phyloP scores from a whole-genome alignment of 805 yeast genomes.

The Hanseniaspora thailandica region DNA sequence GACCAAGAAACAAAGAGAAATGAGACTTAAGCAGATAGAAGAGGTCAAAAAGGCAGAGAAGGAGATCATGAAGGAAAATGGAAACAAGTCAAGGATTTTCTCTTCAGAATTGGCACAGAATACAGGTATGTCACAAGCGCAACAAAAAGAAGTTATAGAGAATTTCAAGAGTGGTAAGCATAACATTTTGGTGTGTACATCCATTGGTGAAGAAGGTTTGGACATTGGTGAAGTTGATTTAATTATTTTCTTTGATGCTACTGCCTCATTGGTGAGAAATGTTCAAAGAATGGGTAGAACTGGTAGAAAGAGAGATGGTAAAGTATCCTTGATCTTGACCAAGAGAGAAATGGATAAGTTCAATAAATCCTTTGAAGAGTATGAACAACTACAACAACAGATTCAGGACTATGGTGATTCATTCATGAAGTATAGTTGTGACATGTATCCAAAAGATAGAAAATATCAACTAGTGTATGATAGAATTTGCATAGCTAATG shows the following conservation, averaged over 20 bases:
- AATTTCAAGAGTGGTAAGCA: constrained; percentile 60
- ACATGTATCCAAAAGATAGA: constrained; percentile 50
- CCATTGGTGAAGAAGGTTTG: constrained; percentile 96
- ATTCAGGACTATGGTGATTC: constrained; percentile 37
- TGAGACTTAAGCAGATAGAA: constrained; percentile 24
- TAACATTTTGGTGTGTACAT: constrained; percentile 85
- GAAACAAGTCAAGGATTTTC: constrained; percentile 30
- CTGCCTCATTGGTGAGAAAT: constrained; percentile 84
- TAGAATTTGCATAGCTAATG: constrained; percentile 57
- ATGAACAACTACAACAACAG: constrained; percentile 61
- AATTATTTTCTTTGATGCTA: constrained; percentile 84
- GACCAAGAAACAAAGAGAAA: constrained; percentile 31
- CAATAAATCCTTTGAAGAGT: constrained; percentile 74
- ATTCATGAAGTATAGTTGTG: constrained; percentile 37
- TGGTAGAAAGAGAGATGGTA: constrained; percentile 88
- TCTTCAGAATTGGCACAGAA: constrained; percentile 67
- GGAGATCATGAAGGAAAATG: constrained; percentile 29
- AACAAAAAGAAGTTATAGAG: constrained; percentile 66
- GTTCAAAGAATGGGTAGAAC: constrained; percentile 97
- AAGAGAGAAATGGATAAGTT: constrained; percentile 68
- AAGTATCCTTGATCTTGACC: constrained; percentile 61
- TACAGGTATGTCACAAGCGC: constrained; percentile 82
- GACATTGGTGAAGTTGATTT: constrained; percentile 97
- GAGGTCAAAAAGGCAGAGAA: constrained; percentile 27
- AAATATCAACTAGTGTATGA: constrained; percentile 16